Conservation (phyloP, 2,329 filamentous ascomycete genomes). For the Aspergillus awamori region DNA sequence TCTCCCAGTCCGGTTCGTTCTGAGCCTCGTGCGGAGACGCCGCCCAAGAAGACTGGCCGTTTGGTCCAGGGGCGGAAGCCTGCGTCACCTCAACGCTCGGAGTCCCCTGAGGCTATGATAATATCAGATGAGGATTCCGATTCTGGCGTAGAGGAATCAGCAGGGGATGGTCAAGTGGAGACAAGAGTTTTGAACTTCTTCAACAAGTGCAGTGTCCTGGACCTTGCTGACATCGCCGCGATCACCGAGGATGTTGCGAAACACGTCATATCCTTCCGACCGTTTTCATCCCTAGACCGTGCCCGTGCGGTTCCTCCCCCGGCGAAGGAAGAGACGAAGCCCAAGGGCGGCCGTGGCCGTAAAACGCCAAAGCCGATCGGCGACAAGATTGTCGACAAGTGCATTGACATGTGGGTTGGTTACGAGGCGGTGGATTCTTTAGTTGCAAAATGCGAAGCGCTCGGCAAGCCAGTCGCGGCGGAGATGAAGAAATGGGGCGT, state of each 20-base stretch:
- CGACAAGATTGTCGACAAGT: conserved; percentile 68
- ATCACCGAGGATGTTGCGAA: conserved; percentile 71
- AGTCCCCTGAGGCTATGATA: conserved; percentile 40
- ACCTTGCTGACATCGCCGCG: conserved; percentile 80
- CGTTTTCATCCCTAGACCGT: conserved; percentile 68
- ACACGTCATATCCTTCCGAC: conserved; percentile 71
- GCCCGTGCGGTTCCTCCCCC: conserved; percentile 66
- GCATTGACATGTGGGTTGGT: conserved; percentile 72
- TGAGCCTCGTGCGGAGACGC: conserved; percentile 20
- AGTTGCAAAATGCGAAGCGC: conserved; percentile 72
- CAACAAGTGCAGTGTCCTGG: conserved; percentile 74
- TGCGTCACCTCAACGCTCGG: conserved; percentile 35
- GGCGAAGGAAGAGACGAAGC: conserved; percentile 39
- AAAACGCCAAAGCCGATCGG: conserved; percentile 61
- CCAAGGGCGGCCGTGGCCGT: conserved; percentile 56
- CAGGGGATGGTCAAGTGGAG: conserved; percentile 50
- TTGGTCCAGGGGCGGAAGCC: conserved; percentile 55
- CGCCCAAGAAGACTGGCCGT: conserved; percentile 37
- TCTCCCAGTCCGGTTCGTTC: conserved; percentile 28
- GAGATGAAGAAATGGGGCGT: conserved; percentile 71
- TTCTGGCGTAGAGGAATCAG: conserved; percentile 42
- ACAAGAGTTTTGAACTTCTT: conserved; percentile 73
- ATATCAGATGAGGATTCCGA: conserved; percentile 51
- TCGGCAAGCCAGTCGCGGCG: conserved; percentile 67
- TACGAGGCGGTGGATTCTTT: conserved; percentile 83